Evolutionary conservation across 2,329 filamentous ascomycete genomes (phyloP).

Genomic region (Cladosporium cucumerinum): DNA sequence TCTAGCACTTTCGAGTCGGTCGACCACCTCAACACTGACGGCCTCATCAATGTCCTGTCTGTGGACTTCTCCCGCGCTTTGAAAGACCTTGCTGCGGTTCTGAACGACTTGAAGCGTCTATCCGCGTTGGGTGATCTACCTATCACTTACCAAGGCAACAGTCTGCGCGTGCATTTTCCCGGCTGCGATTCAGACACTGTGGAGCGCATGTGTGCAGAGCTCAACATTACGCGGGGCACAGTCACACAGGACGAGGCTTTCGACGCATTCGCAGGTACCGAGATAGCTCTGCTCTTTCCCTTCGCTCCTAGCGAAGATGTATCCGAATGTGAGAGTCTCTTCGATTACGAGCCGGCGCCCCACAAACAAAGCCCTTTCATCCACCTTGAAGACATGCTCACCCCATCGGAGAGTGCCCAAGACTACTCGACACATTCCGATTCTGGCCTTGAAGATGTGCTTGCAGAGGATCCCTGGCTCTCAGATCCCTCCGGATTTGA

Average conservation of each 20-base stretch:
- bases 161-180: slow-evolving; percentile 80
- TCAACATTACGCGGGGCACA: slow-evolving; percentile 76
- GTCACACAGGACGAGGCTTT: slow-evolving; percentile 78
- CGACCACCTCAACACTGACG: slow-evolving; percentile 72
- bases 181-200: slow-evolving; percentile 83
- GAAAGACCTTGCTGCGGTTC: slow-evolving; percentile 74
- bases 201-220: slow-evolving; percentile 78
- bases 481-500: slow-evolving; percentile 55
- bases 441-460: slow-evolving; percentile 28
- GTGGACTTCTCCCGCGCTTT: slow-evolving; percentile 83
- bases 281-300: slow-evolving; percentile 78
- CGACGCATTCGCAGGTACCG: slow-evolving; percentile 61
- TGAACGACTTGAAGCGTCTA: slow-evolving; percentile 77
- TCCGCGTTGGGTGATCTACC: slow-evolving; percentile 79
- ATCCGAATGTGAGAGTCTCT: slow-evolving; percentile 42
- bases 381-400: slow-evolving; percentile 57
- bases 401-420: slow-evolving; percentile 36
- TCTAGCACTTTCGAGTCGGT: slow-evolving; percentile 39
- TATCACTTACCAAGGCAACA: slow-evolving; percentile 66
- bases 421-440: slow-evolving; percentile 39
- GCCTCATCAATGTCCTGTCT: slow-evolving; percentile 79
- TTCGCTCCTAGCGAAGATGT: slow-evolving; percentile 66
- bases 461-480: slow-evolving; percentile 48
- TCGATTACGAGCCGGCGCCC: slow-evolving; percentile 34
- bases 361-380: slow-evolving; percentile 36